These are phyloP conservation scores for Neophaeococcomyces aloes DNA, from an alignment of 2,329 filamentous ascomycete species.

Conservation along the genomic window DNA sequence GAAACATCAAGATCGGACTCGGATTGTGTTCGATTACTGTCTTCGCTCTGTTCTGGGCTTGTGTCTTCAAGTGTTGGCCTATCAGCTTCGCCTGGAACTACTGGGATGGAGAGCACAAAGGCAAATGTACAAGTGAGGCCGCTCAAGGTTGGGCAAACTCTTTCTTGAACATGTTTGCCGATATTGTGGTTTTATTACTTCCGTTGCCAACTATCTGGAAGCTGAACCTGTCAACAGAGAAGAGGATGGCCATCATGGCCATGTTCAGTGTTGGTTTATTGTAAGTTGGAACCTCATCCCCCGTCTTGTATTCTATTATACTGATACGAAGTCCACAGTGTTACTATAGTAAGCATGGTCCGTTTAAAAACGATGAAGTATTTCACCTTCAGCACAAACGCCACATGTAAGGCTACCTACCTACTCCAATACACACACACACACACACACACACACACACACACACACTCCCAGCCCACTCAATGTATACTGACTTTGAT, in stretches of 20 bases:
- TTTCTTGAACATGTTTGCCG: constrained; percentile 42
- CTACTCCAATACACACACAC: too few relatives aligned
- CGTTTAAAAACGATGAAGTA: constrained; percentile 35
- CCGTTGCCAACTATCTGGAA: constrained; percentile 38
- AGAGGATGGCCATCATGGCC: constrained; percentile 26
- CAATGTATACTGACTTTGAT: neutral
- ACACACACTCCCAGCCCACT: too few relatives aligned
- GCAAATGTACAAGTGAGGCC: constrained; percentile 42
- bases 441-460: too few relatives aligned
- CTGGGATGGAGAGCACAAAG: constrained; percentile 41
- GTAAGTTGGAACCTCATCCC: constrained; percentile 27
- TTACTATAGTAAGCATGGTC: constrained; percentile 36
- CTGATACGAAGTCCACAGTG: constrained; percentile 22
- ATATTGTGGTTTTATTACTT: constrained; percentile 43
- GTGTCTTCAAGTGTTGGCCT: constrained; percentile 31
- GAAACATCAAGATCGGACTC: constrained; percentile 24
- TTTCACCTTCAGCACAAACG: constrained; percentile 29
- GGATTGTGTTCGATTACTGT: constrained; percentile 21
- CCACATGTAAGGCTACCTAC: constrained; percentile 19
- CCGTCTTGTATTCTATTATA: neutral
- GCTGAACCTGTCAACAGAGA: neutral
- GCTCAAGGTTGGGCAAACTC: constrained; percentile 43
- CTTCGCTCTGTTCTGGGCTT: constrained; percentile 33
- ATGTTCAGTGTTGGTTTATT: constrained; percentile 43
- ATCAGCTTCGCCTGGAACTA: constrained; percentile 38